phyloP scores from a whole-genome alignment of 805 yeast species.

The Wickerhamiella shivajii region DNA sequence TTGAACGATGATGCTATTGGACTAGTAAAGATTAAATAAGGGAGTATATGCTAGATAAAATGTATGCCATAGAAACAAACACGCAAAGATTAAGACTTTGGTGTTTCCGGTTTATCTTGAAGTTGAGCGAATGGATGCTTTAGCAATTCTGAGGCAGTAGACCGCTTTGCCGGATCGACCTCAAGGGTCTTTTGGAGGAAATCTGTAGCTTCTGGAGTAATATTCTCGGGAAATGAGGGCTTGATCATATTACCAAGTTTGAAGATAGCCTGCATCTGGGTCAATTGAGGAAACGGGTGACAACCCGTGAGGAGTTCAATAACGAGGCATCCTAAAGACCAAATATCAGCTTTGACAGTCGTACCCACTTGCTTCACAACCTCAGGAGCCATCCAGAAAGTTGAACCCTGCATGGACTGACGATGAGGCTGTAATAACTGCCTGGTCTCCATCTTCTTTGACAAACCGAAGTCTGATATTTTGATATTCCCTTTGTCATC shows the following conservation, averaged over 20 bases:
- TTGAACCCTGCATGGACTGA: conserved; percentile 84
- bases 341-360: conserved; percentile 86
- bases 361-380: conserved; percentile 79
- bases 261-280: conserved; percentile 95
- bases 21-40: too few relatives aligned
- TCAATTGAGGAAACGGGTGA: conserved; percentile 90
- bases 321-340: conserved; percentile 92
- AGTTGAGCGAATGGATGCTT: conserved; percentile 38
- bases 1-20: too few relatives aligned
- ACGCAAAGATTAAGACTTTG: too few relatives aligned
- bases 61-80: too few relatives aligned
- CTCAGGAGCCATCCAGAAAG: conserved; percentile 99
- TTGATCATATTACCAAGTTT: conserved; percentile 69
- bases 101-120: not conserved
- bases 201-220: conserved; percentile 50
- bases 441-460: conserved; percentile 48
- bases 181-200: conserved; percentile 59
- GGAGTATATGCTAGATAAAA: too few relatives aligned
- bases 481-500: conserved; percentile 71
- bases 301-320: conserved; percentile 93
- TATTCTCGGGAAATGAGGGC: conserved; percentile 59
- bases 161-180: conserved; percentile 57
- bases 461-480: conserved; percentile 77
- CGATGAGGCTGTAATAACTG: conserved; percentile 36
- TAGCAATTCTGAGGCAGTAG: conserved; percentile 56